Evolutionary conservation across 495 filamentous ascomycete species (phyloP).

Genomic region (Podospora comata): DNA sequence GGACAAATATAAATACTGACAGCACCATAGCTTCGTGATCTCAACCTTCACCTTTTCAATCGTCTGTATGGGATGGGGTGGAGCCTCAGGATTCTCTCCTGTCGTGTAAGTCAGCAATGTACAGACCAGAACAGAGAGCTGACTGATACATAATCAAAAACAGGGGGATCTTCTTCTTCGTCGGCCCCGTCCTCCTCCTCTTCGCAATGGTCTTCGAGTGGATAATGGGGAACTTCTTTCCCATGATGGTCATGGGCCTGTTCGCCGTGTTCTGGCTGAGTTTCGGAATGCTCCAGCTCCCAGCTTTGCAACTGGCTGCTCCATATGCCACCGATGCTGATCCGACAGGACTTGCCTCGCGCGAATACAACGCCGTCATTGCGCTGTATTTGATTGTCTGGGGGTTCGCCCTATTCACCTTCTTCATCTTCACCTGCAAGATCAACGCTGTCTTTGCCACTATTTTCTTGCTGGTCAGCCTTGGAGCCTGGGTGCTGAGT

Average conservation of each 20-base stretch:
- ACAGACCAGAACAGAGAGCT: background rate
- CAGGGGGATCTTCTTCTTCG: constrained; percentile 57
- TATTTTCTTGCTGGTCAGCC: constrained; percentile 52
- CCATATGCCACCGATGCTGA: constrained; percentile 45
- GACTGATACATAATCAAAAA: background rate
- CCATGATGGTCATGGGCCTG: constrained; percentile 57
- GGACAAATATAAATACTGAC: background rate
- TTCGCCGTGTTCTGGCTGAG: constrained; percentile 57
- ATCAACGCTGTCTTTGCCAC: constrained; percentile 53
- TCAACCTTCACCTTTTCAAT: constrained; percentile 45
- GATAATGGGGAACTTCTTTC: constrained; percentile 54
- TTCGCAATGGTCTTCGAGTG: constrained; percentile 50
- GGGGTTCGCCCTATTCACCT: constrained; percentile 56
- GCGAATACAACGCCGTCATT: constrained; percentile 48
- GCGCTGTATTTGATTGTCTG: constrained; percentile 53
- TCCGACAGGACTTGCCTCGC: constrained; percentile 42
- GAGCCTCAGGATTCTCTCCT: constrained; percentile 44
- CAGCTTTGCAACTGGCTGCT: constrained; percentile 47
- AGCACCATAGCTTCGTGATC: constrained; percentile 47
- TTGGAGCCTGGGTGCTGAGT: constrained; percentile 46
- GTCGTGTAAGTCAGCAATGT: constrained; percentile 42
- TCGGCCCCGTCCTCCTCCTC: constrained; percentile 47
- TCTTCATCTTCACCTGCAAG: constrained; percentile 54
- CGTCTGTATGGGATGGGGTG: constrained; percentile 56
- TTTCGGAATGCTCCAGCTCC: constrained; percentile 52